These are phyloP conservation scores for Ceratocystis colombiana DNA, from an alignment of 2,329 filamentous ascomycete genomes.

Conservation along the genomic window DNA sequence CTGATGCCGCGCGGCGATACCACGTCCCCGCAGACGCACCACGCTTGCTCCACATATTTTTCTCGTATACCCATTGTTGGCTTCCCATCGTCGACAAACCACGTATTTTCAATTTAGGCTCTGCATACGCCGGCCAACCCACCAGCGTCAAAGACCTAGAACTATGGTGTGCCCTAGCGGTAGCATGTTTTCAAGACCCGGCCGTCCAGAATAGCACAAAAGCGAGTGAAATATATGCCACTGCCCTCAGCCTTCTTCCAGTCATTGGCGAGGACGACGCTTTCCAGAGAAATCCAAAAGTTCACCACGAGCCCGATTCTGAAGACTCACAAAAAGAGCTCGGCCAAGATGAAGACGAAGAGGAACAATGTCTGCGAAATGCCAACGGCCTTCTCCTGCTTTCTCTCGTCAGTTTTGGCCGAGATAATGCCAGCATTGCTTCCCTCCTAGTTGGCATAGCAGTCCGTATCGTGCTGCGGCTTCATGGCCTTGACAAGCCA, in stretches of 20 bases:
- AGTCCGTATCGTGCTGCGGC: conserved; percentile 38
- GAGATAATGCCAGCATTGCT: conserved; percentile 46
- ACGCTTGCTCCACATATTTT: conserved; percentile 60
- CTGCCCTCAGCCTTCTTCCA: conserved; percentile 42
- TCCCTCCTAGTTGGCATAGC: conserved; percentile 57
- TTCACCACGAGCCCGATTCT: not conserved
- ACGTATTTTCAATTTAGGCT: conserved; percentile 43
- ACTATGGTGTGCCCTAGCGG: conserved; percentile 50
- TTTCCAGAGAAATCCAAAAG: not conserved
- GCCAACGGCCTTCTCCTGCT: conserved; percentile 45
- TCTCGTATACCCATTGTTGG: conserved; percentile 67
- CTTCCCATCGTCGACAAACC: conserved; percentile 62
- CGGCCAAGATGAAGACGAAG: conserved; percentile 36
- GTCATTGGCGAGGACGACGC: conserved; percentile 22
- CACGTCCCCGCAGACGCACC: conserved; percentile 46
- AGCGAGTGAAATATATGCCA: conserved; percentile 39
- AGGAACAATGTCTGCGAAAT: conserved; percentile 36
- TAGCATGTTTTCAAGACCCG: conserved; percentile 47
- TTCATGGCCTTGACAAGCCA: conserved; percentile 23
- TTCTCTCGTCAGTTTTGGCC: conserved; percentile 52
- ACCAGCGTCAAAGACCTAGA: conserved; percentile 42
- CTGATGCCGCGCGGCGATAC: not conserved
- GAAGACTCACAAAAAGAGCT: not conserved
- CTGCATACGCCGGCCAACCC: conserved; percentile 36
- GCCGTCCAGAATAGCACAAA: conserved; percentile 28